Evolutionary conservation across 192 early-diverging fungal species (phyloP), one percentile per base, ranked within the genome.

Genomic region (Umbelopsis sp.): DNA sequence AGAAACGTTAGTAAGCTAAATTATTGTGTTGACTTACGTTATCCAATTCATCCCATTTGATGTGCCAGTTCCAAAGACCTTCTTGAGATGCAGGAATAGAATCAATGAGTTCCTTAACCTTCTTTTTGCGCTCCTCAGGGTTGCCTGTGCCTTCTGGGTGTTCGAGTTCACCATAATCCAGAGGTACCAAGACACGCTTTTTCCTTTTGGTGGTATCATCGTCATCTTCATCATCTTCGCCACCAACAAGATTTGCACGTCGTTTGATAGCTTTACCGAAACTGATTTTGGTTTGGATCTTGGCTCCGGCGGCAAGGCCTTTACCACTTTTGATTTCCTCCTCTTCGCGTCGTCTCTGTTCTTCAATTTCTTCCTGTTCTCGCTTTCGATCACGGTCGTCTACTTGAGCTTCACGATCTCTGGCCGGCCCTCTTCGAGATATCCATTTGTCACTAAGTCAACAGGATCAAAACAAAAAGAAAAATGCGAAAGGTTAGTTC

Each of bases 11-110:
- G 50, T 44, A 21, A 29, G 65, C 20, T 54, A 47, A 49, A 29
- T 36, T 25, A 6, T 66, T 22, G 22, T 44, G 52, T 9, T 34
- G 8, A 77, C 71, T 77, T 74, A 91, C 91, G 50, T 90, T 86
- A 65, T 92, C 87, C 62, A 94, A 65, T 68, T 83, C 86, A 31
- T 93, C 86, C 94, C 94, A 96, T 56, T 90, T 86, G 7, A 96
- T 82, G 24, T 82, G 74, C 89, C 90, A 96, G 1, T 65, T 84
- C 86, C 86, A 93, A 34, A 96, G 65, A 5, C 83, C 89, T 41
- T 91, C 80, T 68, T 85, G 76, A 21, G 88, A 91, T 0, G 90
- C 82, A 10, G 93, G 93, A 69, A 96, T 91, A 16, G 77, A 77
- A 41, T 80, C 83, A 22, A 95, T 86, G 20, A 96, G 74, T 2